Percentiles rank a stretch among this genome's conserved stretches.
Evolutionary conservation across 2,329 filamentous ascomycete genomes (phyloP).

Genomic region (Coniochaeta ligniaria): DNA sequence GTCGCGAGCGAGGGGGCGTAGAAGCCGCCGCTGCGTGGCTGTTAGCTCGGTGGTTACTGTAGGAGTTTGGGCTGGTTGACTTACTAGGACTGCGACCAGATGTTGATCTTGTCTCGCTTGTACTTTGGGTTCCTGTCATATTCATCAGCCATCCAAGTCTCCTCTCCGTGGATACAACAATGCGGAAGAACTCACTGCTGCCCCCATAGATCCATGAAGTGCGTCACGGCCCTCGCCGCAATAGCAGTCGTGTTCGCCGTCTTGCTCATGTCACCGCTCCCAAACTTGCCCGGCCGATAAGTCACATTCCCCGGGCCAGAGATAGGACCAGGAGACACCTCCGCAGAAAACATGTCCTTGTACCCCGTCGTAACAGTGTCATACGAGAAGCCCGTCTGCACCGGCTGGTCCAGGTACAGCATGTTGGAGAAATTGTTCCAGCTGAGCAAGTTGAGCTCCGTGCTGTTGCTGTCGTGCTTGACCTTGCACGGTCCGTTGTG

Average conservation of each 20-base stretch:
- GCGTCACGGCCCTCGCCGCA: slow-evolving; percentile 44
- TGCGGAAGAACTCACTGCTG: slow-evolving; percentile 26
- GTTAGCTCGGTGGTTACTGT: neutral
- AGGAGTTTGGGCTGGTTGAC: neutral
- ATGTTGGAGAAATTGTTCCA: slow-evolving; percentile 55
- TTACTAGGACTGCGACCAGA: slow-evolving; percentile 26
- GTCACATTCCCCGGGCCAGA: slow-evolving; percentile 3
- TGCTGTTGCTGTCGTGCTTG: slow-evolving; percentile 40
- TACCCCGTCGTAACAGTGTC: slow-evolving; percentile 12
- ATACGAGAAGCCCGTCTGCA: slow-evolving; percentile 20
- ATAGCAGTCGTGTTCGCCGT: slow-evolving; percentile 40
- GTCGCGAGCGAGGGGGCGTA: slow-evolving; percentile 32
- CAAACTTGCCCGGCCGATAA: slow-evolving; percentile 20
- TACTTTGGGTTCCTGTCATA: slow-evolving; percentile 37
- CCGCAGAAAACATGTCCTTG: slow-evolving; percentile 8
- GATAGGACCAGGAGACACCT: slow-evolving; percentile 1
- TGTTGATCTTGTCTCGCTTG: slow-evolving; percentile 30
- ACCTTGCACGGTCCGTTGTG: slow-evolving; percentile 39
- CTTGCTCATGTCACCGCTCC: slow-evolving; percentile 33
- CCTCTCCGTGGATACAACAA: neutral
- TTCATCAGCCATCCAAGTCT: neutral
- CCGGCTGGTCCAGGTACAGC: slow-evolving; percentile 57
- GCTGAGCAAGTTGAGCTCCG: slow-evolving; percentile 43
- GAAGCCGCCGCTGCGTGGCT: slow-evolving; percentile 21
- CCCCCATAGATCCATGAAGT: slow-evolving; percentile 50